Conservation (phyloP, 83 land plant genomes). For the Thuja plicata region DNA sequence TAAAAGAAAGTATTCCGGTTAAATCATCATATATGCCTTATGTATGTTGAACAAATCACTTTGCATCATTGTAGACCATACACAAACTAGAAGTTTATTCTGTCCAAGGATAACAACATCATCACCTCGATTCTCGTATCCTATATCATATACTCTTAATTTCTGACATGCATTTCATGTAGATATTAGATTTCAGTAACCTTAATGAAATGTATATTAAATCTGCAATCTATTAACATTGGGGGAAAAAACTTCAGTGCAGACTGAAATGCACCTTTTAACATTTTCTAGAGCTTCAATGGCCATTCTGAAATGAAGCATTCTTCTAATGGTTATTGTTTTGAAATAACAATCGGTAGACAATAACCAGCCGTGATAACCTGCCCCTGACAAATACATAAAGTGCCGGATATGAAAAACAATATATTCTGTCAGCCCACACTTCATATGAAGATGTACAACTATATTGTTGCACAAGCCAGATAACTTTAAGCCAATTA, state of each 20-base stretch:
- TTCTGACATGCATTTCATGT: not conserved
- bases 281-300: not conserved
- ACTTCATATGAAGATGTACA: not conserved
- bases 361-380: not conserved
- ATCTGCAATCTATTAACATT: not conserved
- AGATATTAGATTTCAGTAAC: not conserved
- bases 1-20: not conserved
- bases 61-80: not conserved
- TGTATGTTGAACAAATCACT: not conserved
- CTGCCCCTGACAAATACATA: not conserved
- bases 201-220: not conserved
- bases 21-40: not conserved
- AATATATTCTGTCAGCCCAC: not conserved
- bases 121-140: not conserved
- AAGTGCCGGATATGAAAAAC: not conserved
- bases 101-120: not conserved
- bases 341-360: not conserved
- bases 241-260: not conserved
- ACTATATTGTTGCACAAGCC: not conserved
- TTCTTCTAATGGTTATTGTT: constrained; percentile 12
- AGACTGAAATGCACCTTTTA: not conserved
- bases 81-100: constrained; percentile 3
- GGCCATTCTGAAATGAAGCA: not conserved
- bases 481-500: not conserved
- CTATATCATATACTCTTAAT: not conserved